phyloP scores from a whole-genome alignment of 495 filamentous ascomycete species.

The Staphylotrichum tortipilum region DNA sequence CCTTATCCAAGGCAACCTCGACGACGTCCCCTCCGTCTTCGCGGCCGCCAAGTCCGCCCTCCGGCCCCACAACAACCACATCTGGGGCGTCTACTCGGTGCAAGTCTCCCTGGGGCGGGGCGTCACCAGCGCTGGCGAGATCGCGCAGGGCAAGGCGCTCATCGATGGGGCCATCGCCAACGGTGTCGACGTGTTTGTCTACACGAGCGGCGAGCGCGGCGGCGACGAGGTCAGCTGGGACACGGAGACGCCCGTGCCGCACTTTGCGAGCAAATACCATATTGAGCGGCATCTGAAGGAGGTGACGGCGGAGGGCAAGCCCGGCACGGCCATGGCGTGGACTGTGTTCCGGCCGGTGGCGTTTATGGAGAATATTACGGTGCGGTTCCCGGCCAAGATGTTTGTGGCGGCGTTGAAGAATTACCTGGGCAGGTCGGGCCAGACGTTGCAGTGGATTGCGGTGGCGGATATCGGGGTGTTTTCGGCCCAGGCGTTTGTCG shows the following conservation, averaged over 20 bases:
- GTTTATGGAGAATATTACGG: conserved; percentile 59
- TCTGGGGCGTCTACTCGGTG: conserved; percentile 33
- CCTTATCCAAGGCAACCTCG: conserved; percentile 52
- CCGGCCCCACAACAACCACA: conserved; percentile 8
- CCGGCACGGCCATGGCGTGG: conserved; percentile 41
- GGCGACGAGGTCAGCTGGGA: conserved; percentile 44
- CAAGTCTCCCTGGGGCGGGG: conserved; percentile 40
- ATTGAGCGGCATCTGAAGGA: conserved; percentile 55
- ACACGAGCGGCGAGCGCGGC: conserved; percentile 61
- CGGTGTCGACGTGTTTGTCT: conserved; percentile 58
- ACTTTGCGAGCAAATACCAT: conserved; percentile 57
- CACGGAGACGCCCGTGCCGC: conserved; percentile 54
- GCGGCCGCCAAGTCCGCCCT: conserved; percentile 26
- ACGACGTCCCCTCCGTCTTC: conserved; percentile 46
- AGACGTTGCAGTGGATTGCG: conserved; percentile 49
- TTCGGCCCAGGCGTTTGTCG: conserved; percentile 48
- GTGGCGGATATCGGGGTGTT: conserved; percentile 57
- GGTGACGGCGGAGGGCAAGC: conserved; percentile 17
- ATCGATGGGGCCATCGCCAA: conserved; percentile 51
- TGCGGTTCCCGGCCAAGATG: conserved; percentile 50
- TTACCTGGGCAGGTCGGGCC: conserved; percentile 33
- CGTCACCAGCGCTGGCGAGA: conserved; percentile 45
- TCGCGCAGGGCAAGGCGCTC: conserved; percentile 52
- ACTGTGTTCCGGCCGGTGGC: conserved; percentile 55
- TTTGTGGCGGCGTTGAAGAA: conserved; percentile 38